Evolutionary conservation across 805 yeast species (phyloP), one percentile per base, ranked within the genome.

Genomic region (Yarrowia sp.): DNA sequence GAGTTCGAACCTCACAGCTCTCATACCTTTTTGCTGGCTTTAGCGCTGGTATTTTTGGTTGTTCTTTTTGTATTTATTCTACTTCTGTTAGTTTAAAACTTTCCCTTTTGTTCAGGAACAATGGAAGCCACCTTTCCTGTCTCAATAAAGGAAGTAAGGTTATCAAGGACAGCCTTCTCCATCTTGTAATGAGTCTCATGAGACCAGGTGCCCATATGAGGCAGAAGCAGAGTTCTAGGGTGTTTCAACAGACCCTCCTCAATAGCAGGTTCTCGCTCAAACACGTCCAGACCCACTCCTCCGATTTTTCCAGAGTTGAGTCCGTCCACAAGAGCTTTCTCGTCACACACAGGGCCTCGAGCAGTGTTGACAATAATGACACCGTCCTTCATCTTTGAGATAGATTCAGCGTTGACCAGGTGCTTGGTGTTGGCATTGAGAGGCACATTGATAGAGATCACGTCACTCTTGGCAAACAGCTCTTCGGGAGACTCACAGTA

Each of bases 111-210:
- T 60, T 95, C 99, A 1, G 97, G 96, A n/a, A 93, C 96, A 47
- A 90, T 76, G 0, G 89, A 79, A 66, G 82, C 74, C 8, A 93
- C 90, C 73, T 84, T 86, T 8, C 96, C 96, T 0, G 86, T 81
- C 13, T 77, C 74, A 41, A 90, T 71, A 53, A 77, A 86, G n/a
- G 79, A 74, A 47, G 78, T 76, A 8, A 90, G 84, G 74, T 93
- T 95, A 36, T 81, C 81, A 32, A 89, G 85, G 36, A 87, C 90
- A 74, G 84, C 84, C 69, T 84, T 85, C 77, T 92, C 97, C 97
- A 95, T 90, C 70, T 83, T 82, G 69, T 80, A 77, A 71, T 88
- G 84, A 3, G 80, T 71, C 45, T 80, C 77, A 6, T 62, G 67
- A 10, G 80, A 71, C 65, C 75, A 76, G 17, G 80, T 78, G 38